These are phyloP conservation scores for Trichoderma erinaceum DNA, from an alignment of 495 filamentous ascomycete genomes.

Conservation along the genomic window DNA sequence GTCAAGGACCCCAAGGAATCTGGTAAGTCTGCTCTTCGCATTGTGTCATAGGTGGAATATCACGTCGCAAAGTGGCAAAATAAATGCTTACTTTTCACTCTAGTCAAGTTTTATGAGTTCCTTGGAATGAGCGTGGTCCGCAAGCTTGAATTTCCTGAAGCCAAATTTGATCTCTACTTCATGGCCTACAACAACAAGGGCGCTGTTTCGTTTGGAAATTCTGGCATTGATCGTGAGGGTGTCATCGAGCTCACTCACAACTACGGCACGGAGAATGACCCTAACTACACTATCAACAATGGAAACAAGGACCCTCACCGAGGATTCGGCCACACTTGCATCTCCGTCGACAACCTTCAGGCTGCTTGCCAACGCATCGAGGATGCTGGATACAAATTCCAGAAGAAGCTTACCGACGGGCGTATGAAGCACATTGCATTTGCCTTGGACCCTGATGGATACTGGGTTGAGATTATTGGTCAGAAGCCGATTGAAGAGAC, in stretches of 20 bases:
- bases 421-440: conserved; percentile 88
- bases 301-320: conserved; percentile 82
- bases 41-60: not conserved
- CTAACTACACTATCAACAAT: conserved; percentile 73
- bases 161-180: conserved; percentile 88
- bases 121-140: conserved; percentile 82
- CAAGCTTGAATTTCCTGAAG: conserved; percentile 62
- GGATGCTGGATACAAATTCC: conserved; percentile 83
- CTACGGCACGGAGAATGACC: conserved; percentile 87
- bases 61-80: not conserved
- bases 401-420: conserved; percentile 88
- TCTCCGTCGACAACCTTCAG: conserved; percentile 86
- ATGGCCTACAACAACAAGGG: conserved; percentile 64
- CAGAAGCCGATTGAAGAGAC: conserved; percentile 37
- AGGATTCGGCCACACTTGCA: conserved; percentile 85
- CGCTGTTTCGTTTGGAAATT: conserved; percentile 53
- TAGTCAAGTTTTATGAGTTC: conserved; percentile 89
- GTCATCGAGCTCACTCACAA: conserved; percentile 95
- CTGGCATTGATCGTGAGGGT: conserved; percentile 78
- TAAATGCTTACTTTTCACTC: not conserved
- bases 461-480: conserved; percentile 75
- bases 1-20: conserved; percentile 91
- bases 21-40: conserved; percentile 33
- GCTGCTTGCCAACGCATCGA: conserved; percentile 82
- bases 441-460: conserved; percentile 85